Evolutionary conservation across 2,329 filamentous ascomycete genomes (phyloP), one percentile per base, ranked within the genome.

Genomic region (Hypoxylon sp.): DNA sequence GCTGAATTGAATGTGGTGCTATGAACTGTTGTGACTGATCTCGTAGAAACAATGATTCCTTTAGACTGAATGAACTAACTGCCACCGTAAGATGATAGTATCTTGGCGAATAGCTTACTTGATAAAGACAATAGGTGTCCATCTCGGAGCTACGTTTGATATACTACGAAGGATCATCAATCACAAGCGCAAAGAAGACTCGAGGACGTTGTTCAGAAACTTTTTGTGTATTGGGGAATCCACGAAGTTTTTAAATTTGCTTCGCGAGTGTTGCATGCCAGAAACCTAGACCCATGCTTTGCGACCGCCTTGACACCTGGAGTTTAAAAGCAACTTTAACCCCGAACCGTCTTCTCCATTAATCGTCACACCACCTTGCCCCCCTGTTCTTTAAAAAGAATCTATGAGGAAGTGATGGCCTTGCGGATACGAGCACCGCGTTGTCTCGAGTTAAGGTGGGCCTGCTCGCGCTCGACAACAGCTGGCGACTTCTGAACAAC

Each of bases 371-470:
- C 68, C 71, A 50, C 59, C 66, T 56, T 48, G 38, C 65, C 48
- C 64, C 64, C 66, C 28, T 49, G 49, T 25, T 43, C 49, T 14
- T 25, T 5, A 14, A 19, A 19, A 41, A 61, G 38, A 62, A 71
- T 80, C 82, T 89, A 91, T 80, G 89, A 86, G 80, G 87, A 84
- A 75, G 87, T 88, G 80, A 91, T 87, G 80, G 89, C 89, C 83
- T 86, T 83, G 82, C 86, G 88, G 77, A 86, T 78, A 75, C 87
- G 87, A 77, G 83, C 82, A 81, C 93, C 96, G 82, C 94, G 94
- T 90, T 99, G 96, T 88, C 95, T 93, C 80, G 92, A 93, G 88
- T 84, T 92, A 81, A 99, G 88, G 83, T 91, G 92, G 74, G 83
- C 79, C 70, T 84, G 81, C 77, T 91, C 87, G 77, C 90, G 89